Evolutionary conservation across 176 grass and related monocot species (phyloP), one percentile per base, ranked within the genome.

Genomic region (Avena sativa): DNA sequence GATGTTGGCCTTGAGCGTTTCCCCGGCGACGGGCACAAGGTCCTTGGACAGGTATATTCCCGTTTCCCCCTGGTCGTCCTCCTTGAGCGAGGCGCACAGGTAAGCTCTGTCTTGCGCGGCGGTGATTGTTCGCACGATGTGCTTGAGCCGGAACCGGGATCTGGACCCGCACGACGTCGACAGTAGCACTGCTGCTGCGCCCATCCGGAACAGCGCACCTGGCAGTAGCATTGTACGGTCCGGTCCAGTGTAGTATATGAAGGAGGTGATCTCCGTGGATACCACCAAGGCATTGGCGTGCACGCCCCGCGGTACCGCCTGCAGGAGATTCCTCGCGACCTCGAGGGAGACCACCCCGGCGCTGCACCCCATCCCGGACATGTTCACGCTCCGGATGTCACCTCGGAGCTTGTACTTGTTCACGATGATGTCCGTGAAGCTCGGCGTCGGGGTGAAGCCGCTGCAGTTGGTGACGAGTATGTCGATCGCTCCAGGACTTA

Each of bases 281-380:
- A 85, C 82, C 48, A 85, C 68, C 2, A 89, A 9, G 7, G 88
- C 32, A 34, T 34, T 34, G 32, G 32, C 88, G n/a, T 19, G 58
- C 3, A 58, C 34, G 8, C 49, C 77, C 16, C 25, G 21, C 0
- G 57, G 68, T 3, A 34, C 47, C 20, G 5, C 32, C 32, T 44
- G 77, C 17, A 89, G 53, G 48, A 85, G 48, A 19, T 58, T 75
- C 2, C 51, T 74, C 0, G 76, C 82, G 0, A 58, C 58, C 8
- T 81, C 82, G 56, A 89, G 68, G 0, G 88, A 56, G 12, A 89
- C 75, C 8, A 85, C 11, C 36, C 88, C 82, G 6, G 82, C 88
- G 44, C 88, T 81, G 38, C 88, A 89, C 32, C 88, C 88, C 88
- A 89, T 89, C 17, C 88, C 88, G 2, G 88, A 23, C 4, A 89